A percentile compares a stretch with the other conserved stretches of the same genome.
phyloP scores from a whole-genome alignment of 2,329 filamentous ascomycete genomes.

The Rutstroemia sp. region DNA sequence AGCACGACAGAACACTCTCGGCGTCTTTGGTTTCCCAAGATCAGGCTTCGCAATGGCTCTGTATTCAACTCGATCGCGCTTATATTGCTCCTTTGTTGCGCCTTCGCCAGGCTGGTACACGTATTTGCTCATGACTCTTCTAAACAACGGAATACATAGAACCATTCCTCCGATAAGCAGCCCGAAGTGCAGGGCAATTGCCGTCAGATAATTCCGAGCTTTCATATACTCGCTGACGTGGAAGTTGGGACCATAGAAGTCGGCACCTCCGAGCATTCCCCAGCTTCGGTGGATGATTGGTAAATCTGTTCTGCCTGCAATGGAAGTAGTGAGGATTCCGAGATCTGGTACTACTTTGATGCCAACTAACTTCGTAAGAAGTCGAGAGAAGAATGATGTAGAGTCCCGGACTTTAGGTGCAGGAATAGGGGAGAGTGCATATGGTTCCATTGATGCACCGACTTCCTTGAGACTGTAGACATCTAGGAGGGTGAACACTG shows the following conservation, averaged over 20 bases:
- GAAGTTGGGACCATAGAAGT: slow-evolving; percentile 56
- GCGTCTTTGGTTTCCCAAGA: slow-evolving; percentile 29
- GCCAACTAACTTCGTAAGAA: slow-evolving; percentile 43
- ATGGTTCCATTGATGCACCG: slow-evolving; percentile 40
- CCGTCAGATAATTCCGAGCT: slow-evolving; percentile 42
- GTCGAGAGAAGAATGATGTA: slow-evolving; percentile 23
- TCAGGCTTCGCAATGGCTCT: slow-evolving; percentile 58
- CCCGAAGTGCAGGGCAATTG: slow-evolving; percentile 42
- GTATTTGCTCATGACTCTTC: slow-evolving; percentile 37
- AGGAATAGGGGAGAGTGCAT: slow-evolving; percentile 49
- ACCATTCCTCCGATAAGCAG: slow-evolving; percentile 38
- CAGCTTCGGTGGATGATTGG: slow-evolving; percentile 54
- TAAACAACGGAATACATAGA: slow-evolving; percentile 28
- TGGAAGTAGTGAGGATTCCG: slow-evolving; percentile 47
- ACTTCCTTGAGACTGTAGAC: slow-evolving; percentile 43
- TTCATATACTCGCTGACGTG: slow-evolving; percentile 48
- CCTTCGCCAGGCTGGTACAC: slow-evolving; percentile 50
- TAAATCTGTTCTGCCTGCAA: slow-evolving; percentile 42
- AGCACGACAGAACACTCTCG: slow-evolving; percentile 44
- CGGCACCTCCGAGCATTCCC: slow-evolving; percentile 44
- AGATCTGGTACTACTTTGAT: slow-evolving; percentile 42
- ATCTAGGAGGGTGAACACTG: slow-evolving; percentile 53
- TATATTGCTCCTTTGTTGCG: slow-evolving; percentile 42
- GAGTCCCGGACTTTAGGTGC: slow-evolving; percentile 18
- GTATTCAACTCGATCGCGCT: slow-evolving; percentile 55